Evolutionary conservation across 1,139 yeast species (phyloP).

Genomic region (Lodderomyces pseudojiufengensis): DNA sequence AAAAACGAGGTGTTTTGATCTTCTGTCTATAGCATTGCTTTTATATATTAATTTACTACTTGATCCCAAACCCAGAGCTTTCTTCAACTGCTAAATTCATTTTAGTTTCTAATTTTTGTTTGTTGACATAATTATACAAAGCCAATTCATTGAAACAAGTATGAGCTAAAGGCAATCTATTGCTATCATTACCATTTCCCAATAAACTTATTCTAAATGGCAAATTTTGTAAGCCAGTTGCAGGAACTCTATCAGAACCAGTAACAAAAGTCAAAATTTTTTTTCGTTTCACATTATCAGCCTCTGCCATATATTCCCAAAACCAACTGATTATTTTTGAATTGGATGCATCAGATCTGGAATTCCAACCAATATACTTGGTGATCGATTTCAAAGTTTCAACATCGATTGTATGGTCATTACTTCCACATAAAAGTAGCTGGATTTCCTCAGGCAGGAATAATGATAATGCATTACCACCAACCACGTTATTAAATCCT

Average conservation of each 20-base stretch:
- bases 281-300: conserved; percentile 50
- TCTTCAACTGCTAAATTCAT: conserved; percentile 66
- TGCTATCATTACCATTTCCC: conserved; percentile 41
- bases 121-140: conserved; percentile 57
- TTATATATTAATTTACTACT: conserved; percentile 22
- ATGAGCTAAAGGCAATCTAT: conserved; percentile 77
- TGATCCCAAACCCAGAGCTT: conserved; percentile 83
- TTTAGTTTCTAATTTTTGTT: conserved; percentile 52
- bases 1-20: too few species aligned
- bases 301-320: conserved; percentile 64
- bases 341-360: conserved; percentile 26
- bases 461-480: conserved; percentile 73
- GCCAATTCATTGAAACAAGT: conserved; percentile 92
- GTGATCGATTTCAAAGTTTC: conserved; percentile 68
- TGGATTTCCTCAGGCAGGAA: conserved; percentile 82
- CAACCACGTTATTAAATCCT: conserved; percentile 76
- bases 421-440: conserved; percentile 73
- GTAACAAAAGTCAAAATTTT: conserved; percentile 73
- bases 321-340: conserved; percentile 64
- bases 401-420: conserved; percentile 61
- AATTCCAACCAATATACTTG: conserved; percentile 61
- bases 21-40: background rate
- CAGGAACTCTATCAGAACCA: conserved; percentile 89
- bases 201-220: conserved; percentile 60
- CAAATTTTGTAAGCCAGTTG: conserved; percentile 80